Evolutionary conservation across 139 green algal genomes (phyloP), one percentile per base, ranked within the genome.

Genomic region (Coccomyxa sp.): DNA sequence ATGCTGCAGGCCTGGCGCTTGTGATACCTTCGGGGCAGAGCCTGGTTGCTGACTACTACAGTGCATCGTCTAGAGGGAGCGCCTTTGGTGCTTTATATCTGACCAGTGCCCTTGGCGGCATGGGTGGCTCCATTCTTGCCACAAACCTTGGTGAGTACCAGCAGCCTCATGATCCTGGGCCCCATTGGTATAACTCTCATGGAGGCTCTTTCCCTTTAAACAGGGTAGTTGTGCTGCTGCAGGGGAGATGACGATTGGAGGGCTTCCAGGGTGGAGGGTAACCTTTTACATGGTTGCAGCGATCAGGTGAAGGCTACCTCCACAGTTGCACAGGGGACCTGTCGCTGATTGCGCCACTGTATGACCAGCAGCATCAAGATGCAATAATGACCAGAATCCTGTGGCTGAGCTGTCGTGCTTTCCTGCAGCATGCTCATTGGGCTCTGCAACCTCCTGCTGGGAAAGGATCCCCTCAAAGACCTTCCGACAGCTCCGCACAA

Each of bases 11-110:
- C 10, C 86, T 95, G 40, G 74, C 90, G 2, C 81, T 95, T 14
- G 84, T 95, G 70, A 89, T 95, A 24, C 91, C 91, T 44, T 93
- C 87, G 70, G 80, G 76, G 8, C 91, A 95, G 81, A 84, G 55
- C 37, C 81, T 95, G 16, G 86, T 70, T 29, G 78, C 78, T 36
- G 71, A 82, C 36, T 73, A 78, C 31, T 78, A 77, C 10, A 24
- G 39, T 77, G 40, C 71, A 9, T 81, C 41, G 4, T 54, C 41
- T 14, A 58, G 91, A 6, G 91, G 91, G 2, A 76, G 75, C 22
- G 91, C 91, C 10, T 95, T 95, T 87, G 91, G 91, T 5, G 37
- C 68, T 3, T 78, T 93, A 38, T 90, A 83, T 77, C 50, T 93
- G 2, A 93, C 85, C 7, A 83, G 75, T 2, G 80, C 81, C 8